Evolutionary conservation across 371 early-diverging fungal genomes (phyloP), one percentile per base, ranked within the genome.

Genomic region (Dinochytrium kinnereticum): DNA sequence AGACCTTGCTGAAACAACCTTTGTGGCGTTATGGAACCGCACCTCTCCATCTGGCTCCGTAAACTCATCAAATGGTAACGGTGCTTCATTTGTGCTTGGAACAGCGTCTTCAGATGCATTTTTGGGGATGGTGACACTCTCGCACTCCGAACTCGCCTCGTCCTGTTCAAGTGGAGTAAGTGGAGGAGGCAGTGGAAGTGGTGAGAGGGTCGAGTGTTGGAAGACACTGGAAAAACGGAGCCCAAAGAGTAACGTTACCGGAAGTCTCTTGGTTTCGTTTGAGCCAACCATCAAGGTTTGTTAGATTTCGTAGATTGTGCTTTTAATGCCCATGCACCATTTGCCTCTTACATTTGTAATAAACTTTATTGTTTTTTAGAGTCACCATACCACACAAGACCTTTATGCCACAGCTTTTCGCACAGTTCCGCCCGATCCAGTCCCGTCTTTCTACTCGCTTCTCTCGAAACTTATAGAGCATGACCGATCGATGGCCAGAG

Each of bases 1-100:
- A 3, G 55, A 53, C 64, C 5, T 39, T 15, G 3, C 19, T 19
- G 73, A 75, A 39, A 69, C 66, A 15, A 73, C 80, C 1, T 55
- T 49, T 0, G 50, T 82, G 13, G 69, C 73, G 19, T 19, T 82
- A 19, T 83, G 83, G 83, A 80, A 79, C 64, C 57, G 75, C 19
- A 24, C 76, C 21, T 69, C 79, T 0, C 19, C 59, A 26, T 24
- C n/a, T 30, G 64, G 24, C 19, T 21, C 36, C 30, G 44, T 51
- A 1, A 15, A 31, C 2, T 33, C 17, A 21, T 5, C 10, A n/a
- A n/a, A n/a, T n/a, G 51, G 28, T 7, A 28, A 24, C 37, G 38
- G 28, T 19, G 69, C 40, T n/a, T 24, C 66, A 15, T 39, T n/a
- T 24, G 34, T 28, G 28, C 2, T 26, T 5, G 37, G 39, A 28